A percentile compares a stretch with the other conserved stretches of the same genome.
These are phyloP conservation scores for Tetraselmis striata DNA, from an alignment of 139 green algal genomes.

Conservation along the genomic window DNA sequence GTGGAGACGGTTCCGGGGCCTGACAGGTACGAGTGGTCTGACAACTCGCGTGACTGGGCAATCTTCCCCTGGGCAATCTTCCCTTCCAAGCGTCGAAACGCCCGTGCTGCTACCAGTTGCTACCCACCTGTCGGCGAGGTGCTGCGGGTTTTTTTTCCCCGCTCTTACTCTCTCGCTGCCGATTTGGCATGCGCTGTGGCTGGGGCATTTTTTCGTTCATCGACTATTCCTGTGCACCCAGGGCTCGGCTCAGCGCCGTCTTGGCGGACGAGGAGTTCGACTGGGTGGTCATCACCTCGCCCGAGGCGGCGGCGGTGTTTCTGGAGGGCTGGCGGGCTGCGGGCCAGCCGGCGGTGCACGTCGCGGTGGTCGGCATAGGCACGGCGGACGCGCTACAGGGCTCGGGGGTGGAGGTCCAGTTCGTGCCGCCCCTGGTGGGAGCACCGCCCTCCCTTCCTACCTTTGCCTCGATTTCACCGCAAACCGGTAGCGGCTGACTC, in stretches of 20 bases:
- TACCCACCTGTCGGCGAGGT: too few species aligned
- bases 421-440: background rate
- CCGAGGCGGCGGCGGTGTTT: slow-evolving; percentile 77
- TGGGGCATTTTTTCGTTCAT: too few species aligned
- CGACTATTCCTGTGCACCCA: background rate
- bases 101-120: too few species aligned
- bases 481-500: too few species aligned
- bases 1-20: slow-evolving; percentile 65
- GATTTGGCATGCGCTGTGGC: too few species aligned
- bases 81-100: too few species aligned
- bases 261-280: slow-evolving; percentile 38
- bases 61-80: background rate
- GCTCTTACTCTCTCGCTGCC: too few species aligned
- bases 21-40: slow-evolving; percentile 42
- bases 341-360: slow-evolving; percentile 50
- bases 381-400: slow-evolving; percentile 52
- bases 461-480: background rate
- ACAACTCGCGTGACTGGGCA: background rate
- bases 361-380: slow-evolving; percentile 72
- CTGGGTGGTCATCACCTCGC: slow-evolving; percentile 80
- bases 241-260: background rate
- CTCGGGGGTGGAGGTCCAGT: slow-evolving; percentile 14
- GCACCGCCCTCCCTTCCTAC: background rate
- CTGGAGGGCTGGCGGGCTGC: slow-evolving; percentile 69
- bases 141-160: slow-evolving; percentile 13